phyloP scores from a whole-genome alignment of 345 rosid genomes.

The Zanthoxylum bungeanum region DNA sequence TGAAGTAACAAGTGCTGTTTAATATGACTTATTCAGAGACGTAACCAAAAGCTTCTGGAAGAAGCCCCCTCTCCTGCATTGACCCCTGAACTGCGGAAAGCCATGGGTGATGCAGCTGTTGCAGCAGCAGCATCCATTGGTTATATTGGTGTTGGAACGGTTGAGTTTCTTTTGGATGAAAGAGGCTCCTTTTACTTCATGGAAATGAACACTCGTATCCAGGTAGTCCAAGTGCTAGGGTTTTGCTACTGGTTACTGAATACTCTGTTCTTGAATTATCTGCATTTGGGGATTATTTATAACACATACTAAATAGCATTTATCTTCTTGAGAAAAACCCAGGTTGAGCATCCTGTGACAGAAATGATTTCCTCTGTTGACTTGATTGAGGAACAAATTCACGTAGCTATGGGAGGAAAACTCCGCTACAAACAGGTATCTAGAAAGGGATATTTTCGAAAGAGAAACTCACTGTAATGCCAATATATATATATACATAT shows the following conservation, averaged over 20 bases:
- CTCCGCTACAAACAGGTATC: conserved; percentile 80
- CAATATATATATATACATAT: neutral
- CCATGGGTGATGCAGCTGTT: conserved; percentile 99
- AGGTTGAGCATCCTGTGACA: conserved; percentile 99
- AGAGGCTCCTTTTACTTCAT: conserved; percentile 97
- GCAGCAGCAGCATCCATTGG: conserved; percentile 99
- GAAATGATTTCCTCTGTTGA: conserved; percentile 98
- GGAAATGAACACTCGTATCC: conserved; percentile 99
- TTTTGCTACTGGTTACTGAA: neutral
- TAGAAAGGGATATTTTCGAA: neutral
- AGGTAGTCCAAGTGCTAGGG: conserved; percentile 42
- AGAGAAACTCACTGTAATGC: neutral
- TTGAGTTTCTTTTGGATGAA: conserved; percentile 97
- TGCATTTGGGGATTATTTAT: neutral
- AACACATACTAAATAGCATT: conserved; percentile 3
- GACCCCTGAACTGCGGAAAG: conserved; percentile 88
- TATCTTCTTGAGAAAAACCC: conserved; percentile 17
- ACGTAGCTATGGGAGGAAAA: conserved; percentile 98
- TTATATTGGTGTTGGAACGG: conserved; percentile 94
- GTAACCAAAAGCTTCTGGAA: conserved; percentile 93
- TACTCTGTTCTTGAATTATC: neutral
- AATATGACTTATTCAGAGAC: conserved; percentile 57
- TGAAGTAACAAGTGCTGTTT: conserved; percentile 18
- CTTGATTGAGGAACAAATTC: conserved; percentile 96
- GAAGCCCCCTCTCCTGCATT: conserved; percentile 99